A percentile compares a stretch with the other conserved stretches of the same genome.
Evolutionary conservation across 257 asterid genomes (phyloP).

Genomic region (Petrea volubilis): DNA sequence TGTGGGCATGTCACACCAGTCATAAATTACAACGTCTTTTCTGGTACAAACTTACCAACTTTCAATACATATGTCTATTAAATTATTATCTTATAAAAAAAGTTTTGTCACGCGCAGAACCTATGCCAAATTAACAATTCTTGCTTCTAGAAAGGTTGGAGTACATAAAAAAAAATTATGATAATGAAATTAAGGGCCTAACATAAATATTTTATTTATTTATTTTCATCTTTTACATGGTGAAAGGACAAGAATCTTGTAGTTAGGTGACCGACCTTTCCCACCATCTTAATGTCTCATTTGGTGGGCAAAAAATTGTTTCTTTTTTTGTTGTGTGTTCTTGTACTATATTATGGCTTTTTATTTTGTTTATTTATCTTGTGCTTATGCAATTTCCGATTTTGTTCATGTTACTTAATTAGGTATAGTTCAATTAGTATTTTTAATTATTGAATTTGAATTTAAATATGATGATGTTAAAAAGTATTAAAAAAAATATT

Average conservation of each 20-base stretch:
- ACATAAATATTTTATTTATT: not conserved
- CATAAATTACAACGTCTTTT: not conserved
- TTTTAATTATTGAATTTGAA: too few relatives aligned
- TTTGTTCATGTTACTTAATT: too few relatives aligned
- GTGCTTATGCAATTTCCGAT: conserved; percentile 13
- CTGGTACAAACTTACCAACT: not conserved
- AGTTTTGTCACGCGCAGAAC: conserved; percentile 11
- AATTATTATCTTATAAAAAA: not conserved
- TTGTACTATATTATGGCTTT: conserved; percentile 1
- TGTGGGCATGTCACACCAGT: conserved; percentile 2
- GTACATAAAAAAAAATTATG: not conserved
- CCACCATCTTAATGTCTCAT: conserved; percentile 21
- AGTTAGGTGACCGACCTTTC: conserved; percentile 33
- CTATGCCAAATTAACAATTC: not conserved
- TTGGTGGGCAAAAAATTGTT: conserved; percentile 6
- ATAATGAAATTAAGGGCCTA: not conserved
- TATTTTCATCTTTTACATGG: not conserved
- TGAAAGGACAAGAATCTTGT: conserved; percentile 22
- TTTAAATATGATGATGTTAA: too few relatives aligned
- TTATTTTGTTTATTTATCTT: not conserved
- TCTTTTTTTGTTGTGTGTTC: not conserved
- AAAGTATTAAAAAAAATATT: too few relatives aligned
- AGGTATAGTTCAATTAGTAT: too few relatives aligned
- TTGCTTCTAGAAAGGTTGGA: conserved; percentile 26
- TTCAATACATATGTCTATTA: not conserved